Base-by-base conservation (phyloP, 208 protist species). In the Crithidia expoeki region DNA sequence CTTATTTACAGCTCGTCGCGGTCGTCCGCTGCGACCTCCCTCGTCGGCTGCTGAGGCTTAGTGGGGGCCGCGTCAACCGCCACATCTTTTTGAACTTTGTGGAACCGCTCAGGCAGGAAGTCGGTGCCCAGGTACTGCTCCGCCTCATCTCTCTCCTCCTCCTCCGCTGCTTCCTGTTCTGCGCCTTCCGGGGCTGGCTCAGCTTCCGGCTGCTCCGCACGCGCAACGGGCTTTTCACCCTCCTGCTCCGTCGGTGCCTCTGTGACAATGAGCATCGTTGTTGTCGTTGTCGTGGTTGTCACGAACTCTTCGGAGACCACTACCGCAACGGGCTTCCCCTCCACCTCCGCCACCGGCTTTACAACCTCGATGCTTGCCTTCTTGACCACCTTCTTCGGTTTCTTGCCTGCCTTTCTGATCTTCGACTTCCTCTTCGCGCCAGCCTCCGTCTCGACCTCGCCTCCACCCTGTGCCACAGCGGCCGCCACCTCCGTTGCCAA, bases 211-310 rank as follows among this genome's bases (percentile, higher is more conserved):
- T 59, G 53, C 3, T 11, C 30, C 17, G 23, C 53, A 40, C 28
- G 56, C 25, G 56, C 23, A 6, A n/a, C 53, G 4, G 53, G 33
- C 53, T 49, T 42, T 14, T 50, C 58, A 36, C 17, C 40, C 4
- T 7, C 40, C 36, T 51, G 28, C 38, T 34, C 38, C 12, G 40
- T 42, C 0, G 38, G 40, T 0, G 28, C 21, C 40, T 64, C 40
- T 19, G 23, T 42, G 19, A 51, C 42, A 3, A 60, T 34, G 5
- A 60, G 33, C 55, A 58, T 30, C 25, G 30, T 30, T 2, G 55
- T 60, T 1, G 52, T 58, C 4, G 52, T 58, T 30, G 52, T 58
- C 19, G 52, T 23, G 4, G 55, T 60, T 40, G 36, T 40, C 36
- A 40, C 36, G 36, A 40, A 5, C 12, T 40, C 36, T 2, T 60